Evolutionary conservation across 345 rosid species (phyloP).

Genomic region (Euclidium syriacum): DNA sequence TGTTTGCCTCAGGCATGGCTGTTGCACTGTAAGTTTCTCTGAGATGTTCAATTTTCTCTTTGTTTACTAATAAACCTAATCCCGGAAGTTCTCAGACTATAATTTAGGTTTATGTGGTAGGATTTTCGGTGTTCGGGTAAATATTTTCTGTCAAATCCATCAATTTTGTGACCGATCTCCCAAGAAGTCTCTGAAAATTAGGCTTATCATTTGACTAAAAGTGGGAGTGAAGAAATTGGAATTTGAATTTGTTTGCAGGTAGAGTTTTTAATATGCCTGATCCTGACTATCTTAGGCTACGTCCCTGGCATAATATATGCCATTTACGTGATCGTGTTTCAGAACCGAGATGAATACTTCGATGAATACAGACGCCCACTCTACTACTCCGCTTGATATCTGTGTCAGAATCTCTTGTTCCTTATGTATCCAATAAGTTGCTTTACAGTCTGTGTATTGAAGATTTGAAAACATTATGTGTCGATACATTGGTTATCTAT

Average conservation of each 20-base stretch:
- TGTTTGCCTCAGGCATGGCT: constrained; percentile 81
- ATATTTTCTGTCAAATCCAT: background rate
- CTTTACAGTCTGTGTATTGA: constrained; percentile 6
- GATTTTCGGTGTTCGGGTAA: background rate
- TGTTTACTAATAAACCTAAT: background rate
- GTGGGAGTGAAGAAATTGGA: background rate
- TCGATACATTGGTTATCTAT: background rate
- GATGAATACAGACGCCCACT: constrained; percentile 90
- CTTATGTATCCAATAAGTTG: constrained; percentile 14
- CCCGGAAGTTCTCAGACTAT: background rate
- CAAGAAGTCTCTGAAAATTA: background rate
- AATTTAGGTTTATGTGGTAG: background rate
- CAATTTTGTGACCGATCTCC: background rate
- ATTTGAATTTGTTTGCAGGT: constrained; percentile 39
- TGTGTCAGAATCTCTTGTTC: background rate
- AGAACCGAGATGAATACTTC: constrained; percentile 76
- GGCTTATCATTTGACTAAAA: background rate
- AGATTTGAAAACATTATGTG: background rate
- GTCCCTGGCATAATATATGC: constrained; percentile 95
- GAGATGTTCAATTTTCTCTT: background rate
- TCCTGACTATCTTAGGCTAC: constrained; percentile 79
- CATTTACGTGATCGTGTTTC: constrained; percentile 71
- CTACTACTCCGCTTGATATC: constrained; percentile 28
- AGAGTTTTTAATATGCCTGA: constrained; percentile 75
- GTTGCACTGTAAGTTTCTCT: constrained; percentile 63